Evolutionary conservation across 2,329 filamentous ascomycete genomes (phyloP).

Genomic region (Pseudogymnoascus sp.): DNA sequence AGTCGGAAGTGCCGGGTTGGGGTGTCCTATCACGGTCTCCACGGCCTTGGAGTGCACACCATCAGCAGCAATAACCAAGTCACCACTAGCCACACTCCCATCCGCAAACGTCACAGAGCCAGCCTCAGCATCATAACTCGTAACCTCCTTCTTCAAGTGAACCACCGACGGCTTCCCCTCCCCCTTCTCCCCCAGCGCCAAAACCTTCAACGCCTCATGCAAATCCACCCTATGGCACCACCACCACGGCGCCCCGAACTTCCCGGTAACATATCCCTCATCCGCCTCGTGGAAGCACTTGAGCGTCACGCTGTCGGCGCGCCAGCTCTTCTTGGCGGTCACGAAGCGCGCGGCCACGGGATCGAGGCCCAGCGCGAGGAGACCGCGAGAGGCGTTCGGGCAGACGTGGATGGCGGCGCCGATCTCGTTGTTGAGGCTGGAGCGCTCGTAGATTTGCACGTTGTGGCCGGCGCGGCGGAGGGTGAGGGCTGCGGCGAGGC

Average conservation of each 20-base stretch:
- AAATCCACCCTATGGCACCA: slow-evolving; percentile 34
- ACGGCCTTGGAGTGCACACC: slow-evolving; percentile 30
- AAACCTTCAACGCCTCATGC: slow-evolving; percentile 31
- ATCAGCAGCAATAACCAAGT: slow-evolving; percentile 36
- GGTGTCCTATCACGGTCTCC: slow-evolving; percentile 25
- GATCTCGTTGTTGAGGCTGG: slow-evolving; percentile 32
- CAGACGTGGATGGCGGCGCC: slow-evolving; percentile 36
- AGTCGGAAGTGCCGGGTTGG: slow-evolving; percentile 15
- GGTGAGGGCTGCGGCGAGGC: slow-evolving; percentile 27
- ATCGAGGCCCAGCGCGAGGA: slow-evolving; percentile 32
- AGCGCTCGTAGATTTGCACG: slow-evolving; percentile 28
- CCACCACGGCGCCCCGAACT: slow-evolving; percentile 20
- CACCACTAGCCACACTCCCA: slow-evolving; percentile 26
- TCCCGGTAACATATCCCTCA: slow-evolving; percentile 12
- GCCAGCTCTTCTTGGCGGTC: slow-evolving; percentile 15
- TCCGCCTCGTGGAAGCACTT: slow-evolving; percentile 14
- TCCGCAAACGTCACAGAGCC: slow-evolving; percentile 25
- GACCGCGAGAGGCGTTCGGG: slow-evolving; percentile 32
- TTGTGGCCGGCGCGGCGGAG: slow-evolving; percentile 23
- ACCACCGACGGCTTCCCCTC: slow-evolving; percentile 21
- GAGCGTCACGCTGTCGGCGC: slow-evolving; percentile 14
- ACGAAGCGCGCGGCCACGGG: slow-evolving; percentile 21
- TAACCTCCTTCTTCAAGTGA: slow-evolving; percentile 15
- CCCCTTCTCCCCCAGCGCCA: slow-evolving; percentile 23
- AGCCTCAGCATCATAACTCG: slow-evolving; percentile 13